Conservation (phyloP, 139 green algal species). For the Raphidocelis subcapitata region DNA sequence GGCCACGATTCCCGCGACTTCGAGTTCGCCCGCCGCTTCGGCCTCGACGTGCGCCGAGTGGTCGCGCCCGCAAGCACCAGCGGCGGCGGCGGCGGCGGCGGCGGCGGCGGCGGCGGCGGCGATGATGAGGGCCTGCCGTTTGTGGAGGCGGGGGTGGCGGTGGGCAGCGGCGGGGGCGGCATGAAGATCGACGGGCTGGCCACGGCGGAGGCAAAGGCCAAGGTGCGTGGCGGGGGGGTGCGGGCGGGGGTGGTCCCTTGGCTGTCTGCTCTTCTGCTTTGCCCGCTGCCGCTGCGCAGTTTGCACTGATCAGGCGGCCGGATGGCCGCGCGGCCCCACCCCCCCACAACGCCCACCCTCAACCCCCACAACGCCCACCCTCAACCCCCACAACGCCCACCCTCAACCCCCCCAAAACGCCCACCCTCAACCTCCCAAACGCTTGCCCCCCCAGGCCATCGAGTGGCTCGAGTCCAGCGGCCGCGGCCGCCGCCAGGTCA, state of each 20-base stretch:
- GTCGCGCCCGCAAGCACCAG: conserved; percentile 15
- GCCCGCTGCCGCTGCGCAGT: no score
- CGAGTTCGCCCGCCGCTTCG: conserved; percentile 86
- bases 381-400: no score
- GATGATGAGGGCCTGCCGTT: conserved; percentile 54
- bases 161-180: conserved; percentile 50
- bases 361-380: no score
- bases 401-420: no score
- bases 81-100: background rate
- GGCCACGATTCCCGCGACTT: conserved; percentile 82
- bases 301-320: no score
- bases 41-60: conserved; percentile 75
- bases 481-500: conserved; percentile 63
- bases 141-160: conserved; percentile 59
- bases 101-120: conserved; percentile 10
- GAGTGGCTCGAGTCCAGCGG: conserved; percentile 41
- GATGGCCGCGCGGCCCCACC: no score
- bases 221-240: conserved; percentile 26
- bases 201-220: conserved; percentile 40
- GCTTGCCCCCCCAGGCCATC: conserved; percentile 30
- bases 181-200: conserved; percentile 78
- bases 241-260: no score
- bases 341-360: no score
- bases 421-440: no score
- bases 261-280: no score